Base-by-base conservation (phyloP, 306 rosid genomes). In the Myrica gale region DNA sequence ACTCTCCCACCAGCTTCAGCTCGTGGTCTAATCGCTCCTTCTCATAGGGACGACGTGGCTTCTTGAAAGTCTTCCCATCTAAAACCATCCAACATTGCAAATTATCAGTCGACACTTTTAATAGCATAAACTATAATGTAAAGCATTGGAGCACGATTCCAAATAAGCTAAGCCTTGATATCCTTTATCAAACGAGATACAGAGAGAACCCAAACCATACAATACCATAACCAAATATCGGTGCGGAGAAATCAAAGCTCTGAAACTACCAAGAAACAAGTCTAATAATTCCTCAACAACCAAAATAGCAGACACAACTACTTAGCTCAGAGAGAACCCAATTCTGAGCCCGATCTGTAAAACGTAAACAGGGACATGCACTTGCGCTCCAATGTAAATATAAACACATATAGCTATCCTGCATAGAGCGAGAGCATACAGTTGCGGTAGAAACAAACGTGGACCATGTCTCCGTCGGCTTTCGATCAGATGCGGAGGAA, bases 371-470 rank as follows among this genome's bases (percentile, higher is more conserved):
- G 4, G 23, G 9, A 70, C 19, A 45, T 17, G 21, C 21, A 66
- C 26, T 23, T 23, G 26, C 26, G 26, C 26, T 1, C 26, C 26
- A 15, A 62, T 21, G 69, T 16, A 62, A 10, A 7, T 26, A 62
- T 20, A 62, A 15, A 21, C 0, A 41, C 7, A 67, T 1, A 17
- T 56, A 11, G 17, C 26, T 53, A 6, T 17, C 16, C 6, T 17
- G 5, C 3, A 19, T 55, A 46, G 10, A 5, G 46, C 20, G 41
- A 20, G 65, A 48, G 19, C 74, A 61, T 76, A 81, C 84, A 81
- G 69, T 81, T 81, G 55, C 74, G 84, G 56, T 81, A 81, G 63
- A 63, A 65, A 71, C 41, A 32, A 32, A 81, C 84, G 84, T 81
- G 84, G 45, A 81, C 84, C 84, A 81, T 81, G 66, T 71, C 69